phyloP scores from a whole-genome alignment of 495 filamentous ascomycete genomes.

The Lophiotrema nucula region DNA sequence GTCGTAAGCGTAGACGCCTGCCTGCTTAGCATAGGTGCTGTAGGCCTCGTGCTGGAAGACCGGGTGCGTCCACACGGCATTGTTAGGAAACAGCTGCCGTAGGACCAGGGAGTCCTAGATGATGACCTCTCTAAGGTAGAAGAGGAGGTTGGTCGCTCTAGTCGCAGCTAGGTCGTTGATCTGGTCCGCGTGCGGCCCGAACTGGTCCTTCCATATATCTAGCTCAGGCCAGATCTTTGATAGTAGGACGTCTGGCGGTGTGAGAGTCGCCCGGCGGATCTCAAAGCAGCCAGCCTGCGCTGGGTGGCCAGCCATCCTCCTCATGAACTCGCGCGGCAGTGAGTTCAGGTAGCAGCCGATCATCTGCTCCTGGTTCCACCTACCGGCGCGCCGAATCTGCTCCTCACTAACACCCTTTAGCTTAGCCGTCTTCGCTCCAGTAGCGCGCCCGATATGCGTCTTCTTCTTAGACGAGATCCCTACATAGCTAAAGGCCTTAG shows the following conservation, averaged over 20 bases:
- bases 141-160: constrained; percentile 10
- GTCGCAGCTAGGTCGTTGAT: constrained; percentile 5
- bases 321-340: constrained; percentile 7
- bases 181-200: neutral
- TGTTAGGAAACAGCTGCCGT: constrained; percentile 2
- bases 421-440: constrained; percentile 8
- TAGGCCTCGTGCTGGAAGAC: constrained; percentile 18
- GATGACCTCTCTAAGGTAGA: constrained; percentile 21
- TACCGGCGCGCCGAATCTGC: constrained; percentile 6
- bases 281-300: constrained; percentile 13
- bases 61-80: constrained; percentile 16
- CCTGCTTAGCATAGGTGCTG: constrained; percentile 2
- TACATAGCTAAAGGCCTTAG: constrained; percentile 6
- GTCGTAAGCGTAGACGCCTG: neutral
- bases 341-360: constrained; percentile 12
- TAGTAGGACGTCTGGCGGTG: constrained; percentile 12
- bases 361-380: constrained; percentile 20
- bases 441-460: constrained; percentile 3
- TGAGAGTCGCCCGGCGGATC: neutral
- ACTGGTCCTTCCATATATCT: constrained; percentile 2
- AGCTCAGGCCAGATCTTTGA: constrained; percentile 16
- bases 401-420: constrained; percentile 21
- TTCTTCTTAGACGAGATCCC: constrained; percentile 13
- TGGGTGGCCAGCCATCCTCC: constrained; percentile 7
- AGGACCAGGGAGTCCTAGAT: constrained; percentile 11